Base-by-base conservation (phyloP, 2,329 filamentous ascomycete species). In the Aspergillus costaricaensis region DNA sequence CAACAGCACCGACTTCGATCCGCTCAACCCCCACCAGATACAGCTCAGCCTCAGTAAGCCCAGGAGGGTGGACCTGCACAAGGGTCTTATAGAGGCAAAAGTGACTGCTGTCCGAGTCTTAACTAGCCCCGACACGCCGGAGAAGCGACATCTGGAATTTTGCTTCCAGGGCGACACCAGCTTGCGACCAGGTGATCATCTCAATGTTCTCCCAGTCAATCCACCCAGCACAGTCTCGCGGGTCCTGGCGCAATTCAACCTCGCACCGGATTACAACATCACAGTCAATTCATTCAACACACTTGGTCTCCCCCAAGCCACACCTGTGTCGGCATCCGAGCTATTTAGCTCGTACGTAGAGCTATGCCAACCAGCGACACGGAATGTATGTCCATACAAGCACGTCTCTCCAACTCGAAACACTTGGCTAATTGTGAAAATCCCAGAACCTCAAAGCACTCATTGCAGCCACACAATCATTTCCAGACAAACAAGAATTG, bases 181-280 rank as follows among this genome's bases (percentile, higher is more conserved):
- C 0, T 94, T 93, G 75, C 82, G 83, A 32, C 84, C 88, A 1
- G 91, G 91, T n/a, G 91, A 94, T 70, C 93, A 95, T 71, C 82
- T 94, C 0, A 88, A 89, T 0, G 80, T 92, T 2, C 79, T 92
- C 1, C 91, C 91, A 0, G 76, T 91, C 25, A 94, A 94, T 71
- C 86, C 86, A 0, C 81, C 81, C 48, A 76, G 82, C 25, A 86
- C 79, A 5, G 84, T 93, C 3, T 80, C 81, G 2, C 82, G 89
- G 5, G 88, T 85, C 0, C 85, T 92, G 76, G 79, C 82, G 15
- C 67, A 74, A 54, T 93, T 92, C 71, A 77, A 83, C 1, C 77
- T 94, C 0, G 82, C 88, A 0, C 89, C 87, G 85, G 90, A 93
- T 71, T 84, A 44, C 23, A 82, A 85, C 62, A 75, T 91, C 43